Evolutionary conservation across 1,139 yeast species (phyloP).

Genomic region (Sugiyamaella pinicola): DNA sequence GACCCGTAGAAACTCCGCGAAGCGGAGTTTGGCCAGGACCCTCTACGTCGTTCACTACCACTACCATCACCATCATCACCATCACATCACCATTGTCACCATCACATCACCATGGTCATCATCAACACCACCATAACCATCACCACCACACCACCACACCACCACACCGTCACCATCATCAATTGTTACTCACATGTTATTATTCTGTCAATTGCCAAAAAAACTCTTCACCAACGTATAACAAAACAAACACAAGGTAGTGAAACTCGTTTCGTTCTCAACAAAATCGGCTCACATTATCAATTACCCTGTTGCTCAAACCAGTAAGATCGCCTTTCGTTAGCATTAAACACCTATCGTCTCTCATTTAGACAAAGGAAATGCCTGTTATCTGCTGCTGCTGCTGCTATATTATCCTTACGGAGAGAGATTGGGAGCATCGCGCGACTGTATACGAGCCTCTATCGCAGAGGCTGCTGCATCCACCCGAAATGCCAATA

Average conservation of each 20-base stretch:
- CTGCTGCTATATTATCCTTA: too few relatives aligned
- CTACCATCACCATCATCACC: too few relatives aligned
- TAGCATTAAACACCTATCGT: conserved; percentile 1
- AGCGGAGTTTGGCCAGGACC: too few relatives aligned
- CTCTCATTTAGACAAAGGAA: not conserved
- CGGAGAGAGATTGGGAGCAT: not conserved
- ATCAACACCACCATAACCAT: not conserved
- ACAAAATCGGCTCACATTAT: not conserved
- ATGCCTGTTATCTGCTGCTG: too few relatives aligned
- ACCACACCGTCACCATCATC: not conserved
- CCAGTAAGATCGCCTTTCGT: conserved; percentile 5
- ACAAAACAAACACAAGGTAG: not conserved
- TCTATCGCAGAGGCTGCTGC: too few relatives aligned
- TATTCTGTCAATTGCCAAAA: not conserved
- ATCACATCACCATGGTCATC: too few relatives aligned
- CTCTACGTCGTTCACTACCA: too few relatives aligned
- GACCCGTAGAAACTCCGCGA: too few relatives aligned
- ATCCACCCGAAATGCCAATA: too few relatives aligned
- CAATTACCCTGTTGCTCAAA: conserved; percentile 1
- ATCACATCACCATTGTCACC: too few relatives aligned
- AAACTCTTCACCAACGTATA: not conserved
- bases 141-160: too few relatives aligned
- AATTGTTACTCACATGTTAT: not conserved
- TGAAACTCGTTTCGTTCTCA: not conserved
- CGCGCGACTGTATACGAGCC: not conserved